Evolutionary conservation across 176 grass and related monocot genomes (phyloP).

Genomic region (Carex pumila): DNA sequence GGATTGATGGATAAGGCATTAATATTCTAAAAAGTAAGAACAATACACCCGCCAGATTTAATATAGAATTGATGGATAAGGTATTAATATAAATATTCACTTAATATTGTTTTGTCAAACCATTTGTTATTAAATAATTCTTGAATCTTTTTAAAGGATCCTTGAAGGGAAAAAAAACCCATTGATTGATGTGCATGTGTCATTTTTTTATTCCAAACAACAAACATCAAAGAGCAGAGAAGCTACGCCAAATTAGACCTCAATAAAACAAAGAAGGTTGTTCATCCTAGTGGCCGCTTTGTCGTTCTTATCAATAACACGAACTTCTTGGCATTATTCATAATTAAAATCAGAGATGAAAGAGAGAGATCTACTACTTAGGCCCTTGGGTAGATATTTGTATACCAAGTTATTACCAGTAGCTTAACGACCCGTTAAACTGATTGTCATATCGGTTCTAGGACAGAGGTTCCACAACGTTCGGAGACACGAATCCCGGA

Average conservation of each 20-base stretch:
- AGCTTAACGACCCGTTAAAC: too few species aligned
- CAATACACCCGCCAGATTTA: background rate
- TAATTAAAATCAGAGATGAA: too few species aligned
- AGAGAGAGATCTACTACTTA: too few species aligned
- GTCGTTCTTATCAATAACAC: constrained; percentile 25
- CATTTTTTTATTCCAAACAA: background rate
- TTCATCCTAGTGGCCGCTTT: background rate
- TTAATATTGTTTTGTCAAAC: background rate
- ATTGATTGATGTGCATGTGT: background rate
- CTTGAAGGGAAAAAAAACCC: background rate
- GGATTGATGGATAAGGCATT: too few species aligned
- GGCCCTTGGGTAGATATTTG: too few species aligned
- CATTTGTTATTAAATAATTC: background rate
- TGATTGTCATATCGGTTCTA: too few species aligned
- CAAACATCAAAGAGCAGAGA: background rate
- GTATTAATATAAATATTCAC: background rate
- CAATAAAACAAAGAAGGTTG: background rate
- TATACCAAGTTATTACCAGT: too few species aligned
- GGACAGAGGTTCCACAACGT: too few species aligned
- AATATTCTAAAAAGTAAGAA: too few species aligned
- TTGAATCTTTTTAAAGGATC: background rate
- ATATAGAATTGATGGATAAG: background rate
- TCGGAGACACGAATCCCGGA: too few species aligned
- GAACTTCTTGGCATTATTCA: too few species aligned
- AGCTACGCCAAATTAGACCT: too few species aligned